Evolutionary conservation across 805 yeast genomes (phyloP), one percentile per base, ranked within the genome.

Genomic region (Candida railenensis): DNA sequence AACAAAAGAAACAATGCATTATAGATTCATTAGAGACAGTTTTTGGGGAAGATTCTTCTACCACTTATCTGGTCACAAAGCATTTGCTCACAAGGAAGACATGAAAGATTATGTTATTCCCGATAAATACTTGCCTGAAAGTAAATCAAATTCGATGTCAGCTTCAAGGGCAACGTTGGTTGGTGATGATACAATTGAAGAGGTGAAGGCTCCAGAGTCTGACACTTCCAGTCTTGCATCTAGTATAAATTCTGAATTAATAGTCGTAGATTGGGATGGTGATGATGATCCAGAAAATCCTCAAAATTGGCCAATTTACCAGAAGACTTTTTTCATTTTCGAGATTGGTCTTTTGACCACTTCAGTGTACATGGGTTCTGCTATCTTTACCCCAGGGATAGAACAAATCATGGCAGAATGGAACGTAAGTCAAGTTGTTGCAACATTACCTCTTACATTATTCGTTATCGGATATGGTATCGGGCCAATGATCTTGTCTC

Each of bases 401-500:
- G 65, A 58, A 16, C 61, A 67, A n/a, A 56, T 82, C 22, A 70
- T 66, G 60, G 60, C 61, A 22, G 76, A 79, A 38, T 78, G 80
- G 53, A 50, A 62, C n/a, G 71, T 77, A 3, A 64, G 75, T 14
- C 61, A 62, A 28, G 74, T 71, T 4, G 69, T 69, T 3, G 80
- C 81, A 0, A 64, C 75, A 0, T 63, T 83, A 32, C 81, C 83
- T 2, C 66, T 83, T 53, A 64, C 83, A 0, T 50, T 80, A 77
- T 11, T 62, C 84, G 5, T 79, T 3, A 51, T 78, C 30, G 85
- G 83, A 12, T 78, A 80, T 51, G 87, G 83, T 44, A 42, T 80
- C 16, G 85, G 85, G 1, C 85, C 85, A 2, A 66, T 82, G 67
- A 50, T 80, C 2, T 76, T 80, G 44, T 76, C 84, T 0, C 87